Base-by-base conservation (phyloP, 164 flowering plant genomes). In the Platanus orientalis region DNA sequence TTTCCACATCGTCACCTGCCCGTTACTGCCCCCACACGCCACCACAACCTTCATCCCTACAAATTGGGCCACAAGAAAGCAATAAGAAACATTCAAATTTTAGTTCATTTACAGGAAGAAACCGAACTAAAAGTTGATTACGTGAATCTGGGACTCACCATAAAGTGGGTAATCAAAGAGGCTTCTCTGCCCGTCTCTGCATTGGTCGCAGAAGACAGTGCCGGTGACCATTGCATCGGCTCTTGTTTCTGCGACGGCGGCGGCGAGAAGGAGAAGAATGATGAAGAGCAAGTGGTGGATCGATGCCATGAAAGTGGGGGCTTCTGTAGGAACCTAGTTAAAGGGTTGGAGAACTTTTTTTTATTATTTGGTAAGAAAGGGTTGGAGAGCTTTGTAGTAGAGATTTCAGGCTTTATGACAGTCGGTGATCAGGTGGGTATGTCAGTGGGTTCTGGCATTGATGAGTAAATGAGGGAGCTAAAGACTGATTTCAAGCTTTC, bases 161-260 rank as follows among this genome's bases (percentile, higher is more conserved):
- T 47, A 10, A 48, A 89, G 73, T 20, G 98, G 98, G 71, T 84
- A 90, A 75, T 94, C 98, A 56, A 86, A 86, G 63, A 81, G 68
- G 57, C 87, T 84, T 11, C 63, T 51, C 34, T 79, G 76, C 39
- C 97, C 97, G 73, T 90, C 98, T 73, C 80, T 89, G 85, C 98
- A 94, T 66, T 82, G 94, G 75, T 94, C 97, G 71, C 98, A 94
- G 70, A 79, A 86, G 61, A 94, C 97, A 2, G 80, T 67, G 49
- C 98, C 98, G 19, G 76, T 64, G 50, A 90, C 95, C 81, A 81
- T 76, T 25, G 87, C 78, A 59, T 77, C 76, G 19, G 81, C 94
- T 42, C 23, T 42, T 47, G 81, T 71, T 55, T 78, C 82, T 69
- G 67, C 56, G 47, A 81, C 73, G 72, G 80, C 75, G 29, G 75